A percentile compares a stretch with the other conserved stretches of the same genome.
Conservation (phyloP, 257 asterid species). For the Primulina huaijiensis region DNA sequence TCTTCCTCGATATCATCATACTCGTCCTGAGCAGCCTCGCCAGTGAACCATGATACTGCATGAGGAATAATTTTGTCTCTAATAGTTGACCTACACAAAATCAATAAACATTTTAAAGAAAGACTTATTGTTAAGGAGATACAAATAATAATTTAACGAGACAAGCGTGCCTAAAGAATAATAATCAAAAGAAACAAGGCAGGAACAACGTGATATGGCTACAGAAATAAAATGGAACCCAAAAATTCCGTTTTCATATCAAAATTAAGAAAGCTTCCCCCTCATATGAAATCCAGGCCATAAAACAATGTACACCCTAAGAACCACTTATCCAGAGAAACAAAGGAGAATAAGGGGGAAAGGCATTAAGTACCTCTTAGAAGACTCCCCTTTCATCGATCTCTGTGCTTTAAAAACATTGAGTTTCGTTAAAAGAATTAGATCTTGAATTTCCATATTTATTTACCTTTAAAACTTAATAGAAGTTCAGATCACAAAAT, state of each 20-base stretch:
- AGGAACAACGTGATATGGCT: not conserved
- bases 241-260: not conserved
- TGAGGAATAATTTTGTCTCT: slow-evolving; percentile 85
- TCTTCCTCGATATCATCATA: slow-evolving; percentile 55
- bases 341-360: no score
- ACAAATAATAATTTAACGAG: no score
- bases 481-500: not conserved
- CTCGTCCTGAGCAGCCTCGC: slow-evolving; percentile 69
- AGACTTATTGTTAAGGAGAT: not conserved
- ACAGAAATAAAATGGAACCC: not conserved
- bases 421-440: no score
- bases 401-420: no score
- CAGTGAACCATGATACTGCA: slow-evolving; percentile 95
- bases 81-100: slow-evolving; percentile 59
- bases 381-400: not conserved
- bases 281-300: not conserved
- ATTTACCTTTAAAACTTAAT: no score
- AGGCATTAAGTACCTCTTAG: not conserved
- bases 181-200: not conserved
- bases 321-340: not conserved
- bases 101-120: not conserved
- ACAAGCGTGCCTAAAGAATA: not conserved
- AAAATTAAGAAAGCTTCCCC: not conserved
- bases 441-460: no score
- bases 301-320: not conserved